phyloP scores from a whole-genome alignment of 2,329 filamentous ascomycete species.

The Cladosporium phlei region DNA sequence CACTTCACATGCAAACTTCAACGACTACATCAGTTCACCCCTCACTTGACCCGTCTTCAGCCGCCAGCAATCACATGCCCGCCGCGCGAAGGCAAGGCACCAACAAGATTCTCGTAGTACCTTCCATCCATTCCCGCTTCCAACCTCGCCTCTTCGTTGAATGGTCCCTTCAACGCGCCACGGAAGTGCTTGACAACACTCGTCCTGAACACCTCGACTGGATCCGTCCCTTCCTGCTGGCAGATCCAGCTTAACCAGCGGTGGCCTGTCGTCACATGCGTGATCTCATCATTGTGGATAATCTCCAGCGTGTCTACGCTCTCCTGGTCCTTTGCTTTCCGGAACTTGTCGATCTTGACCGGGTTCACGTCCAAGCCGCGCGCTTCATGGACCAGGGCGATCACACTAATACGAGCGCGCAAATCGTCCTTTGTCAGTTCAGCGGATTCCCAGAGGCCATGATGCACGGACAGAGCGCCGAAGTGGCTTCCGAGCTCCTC shows the following conservation, averaged over 20 bases:
- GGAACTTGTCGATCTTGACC: slow-evolving; percentile 15
- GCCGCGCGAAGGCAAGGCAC: slow-evolving; percentile 6
- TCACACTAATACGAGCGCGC: slow-evolving; percentile 16
- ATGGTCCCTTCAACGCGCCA: slow-evolving; percentile 16
- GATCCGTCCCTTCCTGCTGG: slow-evolving; percentile 15
- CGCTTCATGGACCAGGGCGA: slow-evolving; percentile 17
- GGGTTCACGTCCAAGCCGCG: slow-evolving; percentile 17
- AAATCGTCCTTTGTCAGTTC: slow-evolving; percentile 14
- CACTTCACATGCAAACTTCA: too few species aligned
- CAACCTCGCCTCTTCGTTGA: slow-evolving; percentile 15
- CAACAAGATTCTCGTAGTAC: slow-evolving; percentile 15
- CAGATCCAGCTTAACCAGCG: slow-evolving; percentile 18
- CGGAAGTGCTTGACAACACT: slow-evolving; percentile 14
- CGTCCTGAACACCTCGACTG: slow-evolving; percentile 14
- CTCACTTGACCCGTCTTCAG: too few species aligned
- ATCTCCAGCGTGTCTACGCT: slow-evolving; percentile 16
- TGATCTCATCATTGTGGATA: slow-evolving; percentile 17
- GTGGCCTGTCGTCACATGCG: slow-evolving; percentile 17
- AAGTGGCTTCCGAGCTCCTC: slow-evolving; percentile 15
- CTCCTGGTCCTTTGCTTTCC: slow-evolving; percentile 15
- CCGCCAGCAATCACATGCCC: slow-evolving; percentile 16
- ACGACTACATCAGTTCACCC: too few species aligned
- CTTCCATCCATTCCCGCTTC: slow-evolving; percentile 16
- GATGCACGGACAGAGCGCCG: slow-evolving; percentile 16
- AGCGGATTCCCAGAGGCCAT: slow-evolving; percentile 17